Conservation (phyloP, 805 yeast species). For the Suhomyces vadensis region DNA sequence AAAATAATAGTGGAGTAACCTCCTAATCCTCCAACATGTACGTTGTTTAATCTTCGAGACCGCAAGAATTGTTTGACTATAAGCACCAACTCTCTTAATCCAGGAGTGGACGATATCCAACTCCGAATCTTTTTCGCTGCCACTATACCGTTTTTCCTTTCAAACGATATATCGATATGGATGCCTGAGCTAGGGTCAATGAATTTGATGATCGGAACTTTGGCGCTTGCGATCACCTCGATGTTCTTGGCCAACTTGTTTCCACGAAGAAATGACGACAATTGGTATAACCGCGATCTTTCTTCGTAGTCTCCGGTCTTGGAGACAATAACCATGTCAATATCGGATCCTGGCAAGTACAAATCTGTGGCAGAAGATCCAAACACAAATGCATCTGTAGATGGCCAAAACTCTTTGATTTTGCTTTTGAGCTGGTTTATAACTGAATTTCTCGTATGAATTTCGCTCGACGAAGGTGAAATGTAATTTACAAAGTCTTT, state of each 20-base stretch:
- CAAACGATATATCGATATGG: constrained; percentile 88
- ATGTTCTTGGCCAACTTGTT: constrained; percentile 65
- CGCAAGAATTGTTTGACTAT: constrained; percentile 83
- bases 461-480: constrained; percentile 79
- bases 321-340: constrained; percentile 86
- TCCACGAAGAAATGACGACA: constrained; percentile 68
- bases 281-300: constrained; percentile 65
- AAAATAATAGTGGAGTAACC: constrained; percentile 92
- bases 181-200: constrained; percentile 69
- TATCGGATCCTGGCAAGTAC: constrained; percentile 92
- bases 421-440: constrained; percentile 59
- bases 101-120: constrained; percentile 77
- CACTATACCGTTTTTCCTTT: constrained; percentile 74
- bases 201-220: constrained; percentile 92
- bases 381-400: constrained; percentile 78
- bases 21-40: constrained; percentile 91
- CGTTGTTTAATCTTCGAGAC: constrained; percentile 76
- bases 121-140: constrained; percentile 76
- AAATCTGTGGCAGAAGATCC: constrained; percentile 94
- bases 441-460: constrained; percentile 62
- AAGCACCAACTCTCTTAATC: constrained; percentile 76
- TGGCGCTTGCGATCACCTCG: constrained; percentile 85
- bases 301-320: constrained; percentile 57
- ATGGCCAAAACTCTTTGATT: constrained; percentile 66
- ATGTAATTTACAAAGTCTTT: constrained; percentile 81